Conservation (phyloP, 805 yeast genomes). For the Debaryomyces maramus region DNA sequence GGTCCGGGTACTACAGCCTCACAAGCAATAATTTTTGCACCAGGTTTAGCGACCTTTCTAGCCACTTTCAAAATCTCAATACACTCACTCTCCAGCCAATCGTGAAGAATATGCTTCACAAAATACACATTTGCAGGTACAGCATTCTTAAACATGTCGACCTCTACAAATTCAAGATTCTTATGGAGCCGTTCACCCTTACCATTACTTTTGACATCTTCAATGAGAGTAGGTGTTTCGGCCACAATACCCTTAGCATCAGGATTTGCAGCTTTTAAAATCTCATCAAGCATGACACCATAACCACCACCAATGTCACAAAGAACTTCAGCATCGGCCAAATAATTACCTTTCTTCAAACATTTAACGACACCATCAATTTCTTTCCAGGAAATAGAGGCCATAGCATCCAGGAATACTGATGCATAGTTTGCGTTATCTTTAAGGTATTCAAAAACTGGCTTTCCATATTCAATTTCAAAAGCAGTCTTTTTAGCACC, state of each 20-base stretch:
- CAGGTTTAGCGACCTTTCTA: background rate
- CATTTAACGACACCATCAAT: background rate
- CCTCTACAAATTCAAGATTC: background rate
- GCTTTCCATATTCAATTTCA: constrained; percentile 1
- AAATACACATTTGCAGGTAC: background rate
- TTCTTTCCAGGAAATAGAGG: background rate
- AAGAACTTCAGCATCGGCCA: background rate
- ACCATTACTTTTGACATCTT: background rate
- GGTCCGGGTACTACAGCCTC: background rate
- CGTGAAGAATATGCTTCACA: constrained; percentile 3
- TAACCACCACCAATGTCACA: constrained; percentile 2
- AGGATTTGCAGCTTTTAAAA: background rate
- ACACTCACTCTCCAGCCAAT: constrained; percentile 1
- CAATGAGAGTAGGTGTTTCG: background rate
- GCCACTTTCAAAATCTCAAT: background rate
- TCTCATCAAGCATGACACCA: background rate
- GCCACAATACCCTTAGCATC: background rate
- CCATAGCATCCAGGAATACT: background rate
- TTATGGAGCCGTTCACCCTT: background rate
- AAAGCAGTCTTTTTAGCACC: background rate
- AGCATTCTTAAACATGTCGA: constrained; percentile 1
- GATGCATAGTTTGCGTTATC: background rate
- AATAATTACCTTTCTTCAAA: background rate
- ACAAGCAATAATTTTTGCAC: background rate
- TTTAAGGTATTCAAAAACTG: background rate